Evolutionary conservation across 1,284 basidiomycete species (phyloP).

Genomic region (Ustilago esculenta): DNA sequence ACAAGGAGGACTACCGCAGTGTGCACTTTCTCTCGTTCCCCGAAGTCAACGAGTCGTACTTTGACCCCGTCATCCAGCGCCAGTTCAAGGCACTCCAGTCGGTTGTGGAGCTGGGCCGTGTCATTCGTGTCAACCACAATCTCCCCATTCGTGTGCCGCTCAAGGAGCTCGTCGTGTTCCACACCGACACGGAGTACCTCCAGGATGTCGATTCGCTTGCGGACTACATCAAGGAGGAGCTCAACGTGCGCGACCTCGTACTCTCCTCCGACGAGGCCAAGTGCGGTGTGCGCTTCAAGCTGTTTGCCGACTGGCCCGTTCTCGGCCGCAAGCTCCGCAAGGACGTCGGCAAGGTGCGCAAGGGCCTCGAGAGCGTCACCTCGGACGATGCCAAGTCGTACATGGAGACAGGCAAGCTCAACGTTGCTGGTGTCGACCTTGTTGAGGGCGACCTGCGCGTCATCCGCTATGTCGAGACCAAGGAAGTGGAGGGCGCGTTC

Average conservation of each 20-base stretch:
- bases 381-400: slow-evolving; percentile 87
- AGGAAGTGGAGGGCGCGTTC: slow-evolving; percentile 71
- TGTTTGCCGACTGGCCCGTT: slow-evolving; percentile 93
- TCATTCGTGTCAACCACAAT: slow-evolving; percentile 86
- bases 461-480: slow-evolving; percentile 83
- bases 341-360: slow-evolving; percentile 89
- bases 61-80: slow-evolving; percentile 93
- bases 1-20: slow-evolving; percentile 82
- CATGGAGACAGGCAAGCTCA: slow-evolving; percentile 78
- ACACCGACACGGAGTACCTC: slow-evolving; percentile 84
- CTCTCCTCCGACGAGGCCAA: slow-evolving; percentile 87
- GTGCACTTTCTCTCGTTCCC: slow-evolving; percentile 97
- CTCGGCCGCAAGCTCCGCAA: slow-evolving; percentile 94
- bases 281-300: slow-evolving; percentile 90
- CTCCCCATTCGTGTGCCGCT: slow-evolving; percentile 79
- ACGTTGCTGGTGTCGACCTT: slow-evolving; percentile 88
- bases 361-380: slow-evolving; percentile 80
- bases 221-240: slow-evolving; percentile 90
- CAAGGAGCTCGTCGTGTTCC: slow-evolving; percentile 93
- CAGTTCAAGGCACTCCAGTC: slow-evolving; percentile 93
- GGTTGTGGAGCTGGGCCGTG: slow-evolving; percentile 90
- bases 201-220: slow-evolving; percentile 85
- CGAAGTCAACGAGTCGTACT: slow-evolving; percentile 90
- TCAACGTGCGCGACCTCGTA: slow-evolving; percentile 89
- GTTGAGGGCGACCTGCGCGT: slow-evolving; percentile 89